Conservation (phyloP, 2,329 filamentous ascomycete genomes). For the Penicillium sp. region DNA sequence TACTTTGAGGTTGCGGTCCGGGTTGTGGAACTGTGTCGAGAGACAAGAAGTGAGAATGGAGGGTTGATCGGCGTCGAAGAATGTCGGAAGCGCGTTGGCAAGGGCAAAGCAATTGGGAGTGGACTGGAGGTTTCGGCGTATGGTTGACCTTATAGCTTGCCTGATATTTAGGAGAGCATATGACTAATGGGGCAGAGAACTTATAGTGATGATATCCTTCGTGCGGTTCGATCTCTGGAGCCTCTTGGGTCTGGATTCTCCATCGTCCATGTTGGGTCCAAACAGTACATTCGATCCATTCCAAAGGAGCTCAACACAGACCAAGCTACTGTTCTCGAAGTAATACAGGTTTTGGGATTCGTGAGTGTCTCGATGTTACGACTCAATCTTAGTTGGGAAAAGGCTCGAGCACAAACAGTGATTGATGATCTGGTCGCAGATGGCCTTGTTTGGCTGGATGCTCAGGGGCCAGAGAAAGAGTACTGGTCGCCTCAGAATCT, state of each 20-base stretch:
- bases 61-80: slow-evolving; percentile 84
- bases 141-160: slow-evolving; percentile 19
- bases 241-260: slow-evolving; percentile 87
- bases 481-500: slow-evolving; percentile 70
- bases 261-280: slow-evolving; percentile 78
- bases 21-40: slow-evolving; percentile 87
- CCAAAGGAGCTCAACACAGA: slow-evolving; percentile 95
- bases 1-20: slow-evolving; percentile 97
- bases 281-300: slow-evolving; percentile 85
- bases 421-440: slow-evolving; percentile 86
- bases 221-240: slow-evolving; percentile 81
- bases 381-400: slow-evolving; percentile 82
- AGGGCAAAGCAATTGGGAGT: slow-evolving; percentile 70
- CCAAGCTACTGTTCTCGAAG: slow-evolving; percentile 88
- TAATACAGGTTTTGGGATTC: slow-evolving; percentile 83
- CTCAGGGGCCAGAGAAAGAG: slow-evolving; percentile 80
- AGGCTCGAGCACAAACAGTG: slow-evolving; percentile 80
- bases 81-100: slow-evolving; percentile 72
- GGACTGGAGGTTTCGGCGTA: slow-evolving; percentile 78
- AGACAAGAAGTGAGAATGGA: slow-evolving; percentile 85
- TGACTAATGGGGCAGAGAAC: neutral
- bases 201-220: slow-evolving; percentile 77
- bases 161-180: neutral
- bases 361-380: slow-evolving; percentile 87
- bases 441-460: slow-evolving; percentile 92